These are phyloP conservation scores for Globisporangium paroecandrum DNA, from an alignment of 352 stramenopile species.

Conservation along the genomic window DNA sequence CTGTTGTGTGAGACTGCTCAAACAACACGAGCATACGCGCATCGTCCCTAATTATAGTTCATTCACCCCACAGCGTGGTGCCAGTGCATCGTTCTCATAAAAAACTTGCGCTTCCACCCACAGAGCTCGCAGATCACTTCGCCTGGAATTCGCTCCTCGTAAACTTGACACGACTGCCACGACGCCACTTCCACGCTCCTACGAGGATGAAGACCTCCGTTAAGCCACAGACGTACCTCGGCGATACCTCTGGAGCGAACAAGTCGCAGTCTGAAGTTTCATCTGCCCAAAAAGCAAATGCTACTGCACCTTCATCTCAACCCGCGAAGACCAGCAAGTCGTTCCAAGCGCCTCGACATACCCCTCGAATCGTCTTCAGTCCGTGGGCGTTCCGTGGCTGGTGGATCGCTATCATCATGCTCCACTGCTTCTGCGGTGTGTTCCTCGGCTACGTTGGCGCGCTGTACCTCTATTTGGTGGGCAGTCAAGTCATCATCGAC, in stretches of 20 bases:
- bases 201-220: constrained; percentile 4
- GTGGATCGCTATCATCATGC: constrained; percentile 10
- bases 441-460: constrained; percentile 3
- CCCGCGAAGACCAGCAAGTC: not conserved
- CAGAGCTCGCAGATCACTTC: not conserved
- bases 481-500: constrained; percentile 12
- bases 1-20: not conserved
- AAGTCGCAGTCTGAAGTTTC: not conserved
- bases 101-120: not conserved
- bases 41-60: not conserved
- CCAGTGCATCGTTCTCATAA: not conserved
- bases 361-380: constrained; percentile 11
- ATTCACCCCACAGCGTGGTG: not conserved
- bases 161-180: not conserved
- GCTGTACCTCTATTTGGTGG: constrained; percentile 10
- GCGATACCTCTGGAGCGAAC: not conserved
- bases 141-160: not conserved
- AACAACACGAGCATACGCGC: not conserved
- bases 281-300: not conserved
- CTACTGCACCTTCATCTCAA: not conserved
- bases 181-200: not conserved
- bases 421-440: constrained; percentile 2
- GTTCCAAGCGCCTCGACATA: not conserved
- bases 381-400: constrained; percentile 3
- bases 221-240: not conserved